A percentile compares a stretch with the other conserved stretches of the same genome.
Evolutionary conservation across 1,139 yeast genomes (phyloP).

Genomic region (Yamadazyma siamensis): DNA sequence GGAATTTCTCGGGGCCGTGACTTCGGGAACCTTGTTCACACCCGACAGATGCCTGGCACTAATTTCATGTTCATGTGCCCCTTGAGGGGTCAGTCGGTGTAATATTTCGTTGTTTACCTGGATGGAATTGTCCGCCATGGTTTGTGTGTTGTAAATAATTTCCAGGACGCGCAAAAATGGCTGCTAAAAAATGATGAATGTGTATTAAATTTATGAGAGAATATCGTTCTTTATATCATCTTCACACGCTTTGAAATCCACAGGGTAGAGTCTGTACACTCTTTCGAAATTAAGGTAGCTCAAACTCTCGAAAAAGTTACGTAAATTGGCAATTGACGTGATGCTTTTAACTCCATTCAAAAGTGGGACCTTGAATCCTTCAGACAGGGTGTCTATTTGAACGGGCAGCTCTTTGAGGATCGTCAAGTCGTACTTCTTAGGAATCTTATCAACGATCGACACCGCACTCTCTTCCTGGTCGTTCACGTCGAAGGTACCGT

Average conservation of each 20-base stretch:
- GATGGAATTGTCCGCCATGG: too few species aligned
- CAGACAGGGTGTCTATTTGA: conserved; percentile 17
- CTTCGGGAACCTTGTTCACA: too few species aligned
- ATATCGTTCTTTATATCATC: conserved; percentile 34
- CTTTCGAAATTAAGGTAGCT: conserved; percentile 74
- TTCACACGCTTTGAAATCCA: conserved; percentile 50
- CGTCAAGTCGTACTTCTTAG: conserved; percentile 39
- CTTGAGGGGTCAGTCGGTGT: too few species aligned
- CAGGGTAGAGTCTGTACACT: conserved; percentile 51
- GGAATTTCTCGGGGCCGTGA: too few species aligned
- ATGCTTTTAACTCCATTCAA: conserved; percentile 44
- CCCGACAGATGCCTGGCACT: too few species aligned
- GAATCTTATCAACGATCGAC: conserved; percentile 48
- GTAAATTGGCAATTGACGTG: conserved; percentile 48
- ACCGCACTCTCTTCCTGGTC: conserved; percentile 39
- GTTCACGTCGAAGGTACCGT: conserved; percentile 55
- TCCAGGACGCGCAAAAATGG: too few species aligned
- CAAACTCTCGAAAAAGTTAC: conserved; percentile 67
- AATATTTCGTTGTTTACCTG: too few species aligned
- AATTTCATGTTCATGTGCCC: too few species aligned
- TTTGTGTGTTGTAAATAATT: too few species aligned
- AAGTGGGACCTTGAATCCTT: conserved; percentile 37
- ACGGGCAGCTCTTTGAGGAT: conserved; percentile 32
- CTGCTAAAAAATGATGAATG: too few species aligned
- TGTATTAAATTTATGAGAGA: too few species aligned